Percentiles rank a stretch among this genome's conserved stretches.
phyloP scores from a whole-genome alignment of 2,329 filamentous ascomycete species.

The Penicillium sp. region DNA sequence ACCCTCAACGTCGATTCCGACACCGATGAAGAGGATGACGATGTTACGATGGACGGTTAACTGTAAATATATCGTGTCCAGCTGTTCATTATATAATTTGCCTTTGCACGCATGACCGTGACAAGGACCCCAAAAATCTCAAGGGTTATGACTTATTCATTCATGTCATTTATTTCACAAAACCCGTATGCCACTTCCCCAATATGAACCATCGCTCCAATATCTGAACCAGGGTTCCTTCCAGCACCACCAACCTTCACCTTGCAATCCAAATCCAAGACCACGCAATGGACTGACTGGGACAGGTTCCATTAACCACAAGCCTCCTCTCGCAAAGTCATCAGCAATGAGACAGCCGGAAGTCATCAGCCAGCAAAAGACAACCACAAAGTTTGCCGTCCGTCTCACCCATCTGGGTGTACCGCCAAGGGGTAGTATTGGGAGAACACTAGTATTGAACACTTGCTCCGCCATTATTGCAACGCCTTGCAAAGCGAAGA shows the following conservation, averaged over 20 bases:
- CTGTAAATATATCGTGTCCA: slow-evolving; percentile 2
- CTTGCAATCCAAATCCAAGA: slow-evolving; percentile 63
- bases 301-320: slow-evolving; percentile 84
- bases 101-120: not conserved
- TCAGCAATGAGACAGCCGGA: slow-evolving; percentile 70
- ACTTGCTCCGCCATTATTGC: slow-evolving; percentile 65
- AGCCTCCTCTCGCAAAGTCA: slow-evolving; percentile 71
- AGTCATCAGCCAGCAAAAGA: slow-evolving; percentile 66
- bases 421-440: slow-evolving; percentile 30
- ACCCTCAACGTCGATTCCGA: slow-evolving; percentile 51
- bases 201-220: slow-evolving; percentile 66
- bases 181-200: slow-evolving; percentile 54
- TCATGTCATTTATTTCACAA: slow-evolving; percentile 18
- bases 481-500: slow-evolving; percentile 71
- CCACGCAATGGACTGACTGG: slow-evolving; percentile 71
- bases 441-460: slow-evolving; percentile 39
- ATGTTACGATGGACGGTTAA: slow-evolving; percentile 29
- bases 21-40: slow-evolving; percentile 48
- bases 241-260: slow-evolving; percentile 71
- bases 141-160: not conserved
- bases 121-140: not conserved
- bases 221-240: slow-evolving; percentile 57
- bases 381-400: slow-evolving; percentile 62
- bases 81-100: not conserved
- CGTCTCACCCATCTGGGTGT: slow-evolving; percentile 53